phyloP scores from a whole-genome alignment of 2,329 filamentous ascomycete genomes.

The Grosmannia serpens region DNA sequence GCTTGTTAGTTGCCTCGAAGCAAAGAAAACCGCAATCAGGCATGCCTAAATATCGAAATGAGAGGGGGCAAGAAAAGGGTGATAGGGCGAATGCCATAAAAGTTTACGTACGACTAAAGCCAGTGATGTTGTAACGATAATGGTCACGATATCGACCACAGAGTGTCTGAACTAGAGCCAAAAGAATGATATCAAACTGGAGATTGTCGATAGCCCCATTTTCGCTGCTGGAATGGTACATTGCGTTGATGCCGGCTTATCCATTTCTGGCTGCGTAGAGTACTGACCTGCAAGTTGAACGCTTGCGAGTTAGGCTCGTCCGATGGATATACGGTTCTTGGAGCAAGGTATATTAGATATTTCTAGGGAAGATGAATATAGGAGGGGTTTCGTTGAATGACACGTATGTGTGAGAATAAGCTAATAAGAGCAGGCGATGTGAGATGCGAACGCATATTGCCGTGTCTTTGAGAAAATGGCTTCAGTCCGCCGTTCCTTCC shows the following conservation, averaged over 20 bases:
- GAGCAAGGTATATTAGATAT: not conserved
- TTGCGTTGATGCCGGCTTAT: not conserved
- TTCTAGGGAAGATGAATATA: not conserved
- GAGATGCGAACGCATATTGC: too few relatives aligned
- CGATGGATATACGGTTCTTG: not conserved
- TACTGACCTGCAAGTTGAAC: not conserved
- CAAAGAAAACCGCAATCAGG: not conserved
- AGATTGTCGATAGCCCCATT: not conserved
- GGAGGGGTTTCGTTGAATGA: not conserved
- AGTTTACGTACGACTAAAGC: conserved; percentile 37
- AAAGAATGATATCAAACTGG: conserved; percentile 24
- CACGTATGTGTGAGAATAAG: too few relatives aligned
- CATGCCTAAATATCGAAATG: not conserved
- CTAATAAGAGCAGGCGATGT: too few relatives aligned
- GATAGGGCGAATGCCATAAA: conserved; percentile 29
- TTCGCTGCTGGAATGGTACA: not conserved
- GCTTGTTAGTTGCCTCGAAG: not conserved
- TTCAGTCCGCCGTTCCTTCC: too few relatives aligned
- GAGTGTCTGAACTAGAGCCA: conserved; percentile 54
- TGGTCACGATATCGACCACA: conserved; percentile 56
- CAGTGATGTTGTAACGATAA: conserved; percentile 26
- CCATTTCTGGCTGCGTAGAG: not conserved
- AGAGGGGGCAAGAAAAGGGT: conserved; percentile 45
- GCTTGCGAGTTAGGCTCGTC: too few relatives aligned
- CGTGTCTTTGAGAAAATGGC: too few relatives aligned